Conservation (phyloP, 2,329 filamentous ascomycete species). For the Alternaria arbusti region DNA sequence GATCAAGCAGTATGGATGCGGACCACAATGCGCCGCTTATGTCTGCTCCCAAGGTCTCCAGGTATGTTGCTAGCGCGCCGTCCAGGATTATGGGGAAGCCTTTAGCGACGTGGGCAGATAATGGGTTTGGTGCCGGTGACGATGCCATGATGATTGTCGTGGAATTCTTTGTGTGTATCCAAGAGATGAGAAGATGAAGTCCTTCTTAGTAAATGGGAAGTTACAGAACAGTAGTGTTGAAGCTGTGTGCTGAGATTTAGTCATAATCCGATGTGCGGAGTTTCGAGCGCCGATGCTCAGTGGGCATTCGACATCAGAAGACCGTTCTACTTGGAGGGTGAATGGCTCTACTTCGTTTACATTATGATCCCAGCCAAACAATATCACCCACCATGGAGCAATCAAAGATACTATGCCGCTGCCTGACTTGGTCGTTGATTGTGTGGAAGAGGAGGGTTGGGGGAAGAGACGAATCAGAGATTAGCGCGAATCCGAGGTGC, state of each 20-base stretch:
- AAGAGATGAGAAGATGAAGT: background rate
- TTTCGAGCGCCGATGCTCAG: slow-evolving; percentile 7
- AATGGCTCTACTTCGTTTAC: background rate
- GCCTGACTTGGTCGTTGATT: background rate
- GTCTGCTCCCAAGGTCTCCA: slow-evolving; percentile 53
- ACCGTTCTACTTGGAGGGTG: background rate
- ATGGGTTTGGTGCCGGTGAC: background rate
- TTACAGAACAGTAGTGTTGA: background rate
- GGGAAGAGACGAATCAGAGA: background rate
- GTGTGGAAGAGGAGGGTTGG: background rate
- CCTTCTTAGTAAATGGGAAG: background rate
- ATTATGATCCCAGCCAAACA: background rate
- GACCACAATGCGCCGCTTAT: slow-evolving; percentile 55
- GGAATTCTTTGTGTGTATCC: background rate
- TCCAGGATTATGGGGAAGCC: slow-evolving; percentile 50
- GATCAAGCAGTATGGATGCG: slow-evolving; percentile 49
- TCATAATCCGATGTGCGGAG: slow-evolving; percentile 13
- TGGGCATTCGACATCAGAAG: background rate
- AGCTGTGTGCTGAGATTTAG: background rate
- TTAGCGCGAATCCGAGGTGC: background rate
- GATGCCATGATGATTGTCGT: background rate
- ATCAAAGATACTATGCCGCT: background rate
- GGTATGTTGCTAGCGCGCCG: slow-evolving; percentile 56
- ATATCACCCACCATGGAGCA: background rate
- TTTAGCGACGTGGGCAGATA: slow-evolving; percentile 19